Percentiles rank a stretch among this genome's conserved stretches.
Evolutionary conservation across 352 stramenopile genomes (phyloP).

Genomic region (Globisporangium nodosum): DNA sequence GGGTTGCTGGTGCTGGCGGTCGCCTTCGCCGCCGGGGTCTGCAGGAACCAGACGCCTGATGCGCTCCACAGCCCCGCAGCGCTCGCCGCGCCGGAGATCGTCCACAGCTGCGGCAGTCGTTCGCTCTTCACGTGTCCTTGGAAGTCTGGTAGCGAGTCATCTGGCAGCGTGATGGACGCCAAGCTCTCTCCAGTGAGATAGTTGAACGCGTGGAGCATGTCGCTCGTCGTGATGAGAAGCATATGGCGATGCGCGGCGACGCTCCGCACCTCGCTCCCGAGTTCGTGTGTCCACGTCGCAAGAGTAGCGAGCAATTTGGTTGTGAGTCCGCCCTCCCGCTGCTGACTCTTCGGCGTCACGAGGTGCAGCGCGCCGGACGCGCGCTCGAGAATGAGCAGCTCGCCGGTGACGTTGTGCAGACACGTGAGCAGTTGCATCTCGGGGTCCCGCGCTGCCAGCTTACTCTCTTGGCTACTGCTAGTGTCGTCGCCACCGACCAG

Average conservation of each 20-base stretch:
- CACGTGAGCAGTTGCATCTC: slow-evolving; percentile 24
- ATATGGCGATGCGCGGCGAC: slow-evolving; percentile 43
- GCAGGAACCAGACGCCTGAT: slow-evolving; percentile 63
- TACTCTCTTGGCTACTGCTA: not conserved
- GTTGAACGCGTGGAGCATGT: slow-evolving; percentile 40
- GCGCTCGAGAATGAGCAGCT: slow-evolving; percentile 50
- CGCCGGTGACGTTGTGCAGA: slow-evolving; percentile 71
- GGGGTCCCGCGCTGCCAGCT: not conserved
- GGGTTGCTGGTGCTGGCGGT: slow-evolving; percentile 24
- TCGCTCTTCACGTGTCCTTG: slow-evolving; percentile 3
- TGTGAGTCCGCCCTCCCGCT: not conserved
- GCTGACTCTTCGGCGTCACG: slow-evolving; percentile 21
- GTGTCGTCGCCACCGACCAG: slow-evolving; percentile 3
- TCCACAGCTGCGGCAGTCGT: slow-evolving; percentile 32
- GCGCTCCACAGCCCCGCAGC: slow-evolving; percentile 49
- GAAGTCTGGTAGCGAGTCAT: not conserved
- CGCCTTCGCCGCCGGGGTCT: slow-evolving; percentile 38
- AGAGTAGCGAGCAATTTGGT: slow-evolving; percentile 24
- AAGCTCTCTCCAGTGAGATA: slow-evolving; percentile 42
- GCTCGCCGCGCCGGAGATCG: slow-evolving; percentile 37
- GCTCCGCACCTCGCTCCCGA: slow-evolving; percentile 7
- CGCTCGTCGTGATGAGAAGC: slow-evolving; percentile 19
- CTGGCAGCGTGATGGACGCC: slow-evolving; percentile 29
- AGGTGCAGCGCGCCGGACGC: slow-evolving; percentile 32
- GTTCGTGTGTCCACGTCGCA: slow-evolving; percentile 12